phyloP scores from a whole-genome alignment of 2,329 filamentous ascomycete species.

The Corynespora cassiicola region DNA sequence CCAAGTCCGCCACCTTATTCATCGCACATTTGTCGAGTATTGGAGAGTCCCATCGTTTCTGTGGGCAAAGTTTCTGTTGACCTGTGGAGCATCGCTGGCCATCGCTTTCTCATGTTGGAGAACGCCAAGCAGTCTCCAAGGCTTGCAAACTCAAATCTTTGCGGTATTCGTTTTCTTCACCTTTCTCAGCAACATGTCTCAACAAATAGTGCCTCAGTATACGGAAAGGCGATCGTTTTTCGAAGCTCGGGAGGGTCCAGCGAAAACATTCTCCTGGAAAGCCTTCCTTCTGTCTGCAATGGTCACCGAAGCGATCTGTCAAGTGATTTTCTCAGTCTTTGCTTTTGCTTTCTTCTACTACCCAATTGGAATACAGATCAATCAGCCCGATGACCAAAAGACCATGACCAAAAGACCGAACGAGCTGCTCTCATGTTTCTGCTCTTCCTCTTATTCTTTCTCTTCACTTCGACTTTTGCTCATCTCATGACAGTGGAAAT shows the following conservation, averaged over 20 bases:
- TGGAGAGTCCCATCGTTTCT: slow-evolving; percentile 6
- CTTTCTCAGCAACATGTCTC: slow-evolving; percentile 49
- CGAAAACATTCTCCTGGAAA: slow-evolving; percentile 74
- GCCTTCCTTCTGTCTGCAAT: slow-evolving; percentile 73
- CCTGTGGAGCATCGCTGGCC: neutral
- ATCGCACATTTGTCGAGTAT: slow-evolving; percentile 5
- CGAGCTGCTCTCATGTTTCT: slow-evolving; percentile 69
- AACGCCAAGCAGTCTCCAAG: slow-evolving; percentile 23
- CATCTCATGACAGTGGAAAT: slow-evolving; percentile 4
- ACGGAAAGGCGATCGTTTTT: slow-evolving; percentile 60
- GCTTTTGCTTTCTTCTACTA: slow-evolving; percentile 72
- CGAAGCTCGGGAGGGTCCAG: slow-evolving; percentile 63
- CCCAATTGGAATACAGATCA: slow-evolving; percentile 42
- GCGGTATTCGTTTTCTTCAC: slow-evolving; percentile 58
- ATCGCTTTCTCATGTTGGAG: slow-evolving; percentile 2
- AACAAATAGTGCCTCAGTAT: slow-evolving; percentile 71
- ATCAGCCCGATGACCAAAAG: slow-evolving; percentile 67
- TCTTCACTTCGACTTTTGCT: slow-evolving; percentile 70
- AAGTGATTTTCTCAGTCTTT: slow-evolving; percentile 64
- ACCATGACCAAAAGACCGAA: slow-evolving; percentile 61
- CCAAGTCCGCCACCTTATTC: neutral
- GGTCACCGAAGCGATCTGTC: slow-evolving; percentile 70
- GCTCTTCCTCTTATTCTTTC: slow-evolving; percentile 67
- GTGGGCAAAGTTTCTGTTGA: slow-evolving; percentile 2
- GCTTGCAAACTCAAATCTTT: slow-evolving; percentile 48